Conservation (phyloP, 768 basidiomycete genomes). For the Tubosaeta brunneosetosa region DNA sequence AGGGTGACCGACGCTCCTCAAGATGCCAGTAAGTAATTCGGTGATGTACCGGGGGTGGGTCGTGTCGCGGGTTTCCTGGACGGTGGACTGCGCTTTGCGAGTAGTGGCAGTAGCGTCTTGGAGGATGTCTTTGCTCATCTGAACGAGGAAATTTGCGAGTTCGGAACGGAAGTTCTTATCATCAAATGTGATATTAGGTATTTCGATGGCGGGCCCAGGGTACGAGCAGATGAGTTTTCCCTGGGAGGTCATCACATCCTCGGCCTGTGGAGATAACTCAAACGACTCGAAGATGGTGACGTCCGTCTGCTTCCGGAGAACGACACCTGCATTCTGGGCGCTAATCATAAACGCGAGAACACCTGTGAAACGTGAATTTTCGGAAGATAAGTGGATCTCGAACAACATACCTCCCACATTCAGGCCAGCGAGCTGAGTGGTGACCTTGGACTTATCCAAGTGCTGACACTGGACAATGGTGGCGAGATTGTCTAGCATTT, state of each 20-base stretch:
- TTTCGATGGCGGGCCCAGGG: conserved; percentile 41
- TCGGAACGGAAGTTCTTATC: conserved; percentile 30
- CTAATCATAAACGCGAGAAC: conserved; percentile 35
- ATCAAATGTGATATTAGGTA: conserved; percentile 29
- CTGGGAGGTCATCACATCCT: conserved; percentile 32
- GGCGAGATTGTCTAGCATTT: conserved; percentile 29
- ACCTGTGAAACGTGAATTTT: conserved; percentile 24
- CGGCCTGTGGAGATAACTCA: conserved; percentile 37
- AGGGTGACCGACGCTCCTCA: conserved; percentile 34
- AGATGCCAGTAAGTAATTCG: conserved; percentile 40
- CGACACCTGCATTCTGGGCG: conserved; percentile 46
- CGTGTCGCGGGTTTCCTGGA: conserved; percentile 37
- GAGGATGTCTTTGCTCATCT: conserved; percentile 22
- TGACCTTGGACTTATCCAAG: conserved; percentile 2
- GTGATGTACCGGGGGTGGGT: conserved; percentile 43
- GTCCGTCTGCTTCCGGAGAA: conserved; percentile 30
- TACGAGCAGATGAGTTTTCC: conserved; percentile 46
- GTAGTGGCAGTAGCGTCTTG: conserved; percentile 33
- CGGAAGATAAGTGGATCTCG: background rate
- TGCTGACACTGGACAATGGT: background rate
- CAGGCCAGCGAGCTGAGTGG: conserved; percentile 19
- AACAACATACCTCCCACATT: conserved; percentile 11
- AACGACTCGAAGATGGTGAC: conserved; percentile 41
- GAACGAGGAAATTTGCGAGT: conserved; percentile 15
- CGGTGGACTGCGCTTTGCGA: conserved; percentile 31